phyloP scores from a whole-genome alignment of 345 rosid species.

The Cardamine occulta region DNA sequence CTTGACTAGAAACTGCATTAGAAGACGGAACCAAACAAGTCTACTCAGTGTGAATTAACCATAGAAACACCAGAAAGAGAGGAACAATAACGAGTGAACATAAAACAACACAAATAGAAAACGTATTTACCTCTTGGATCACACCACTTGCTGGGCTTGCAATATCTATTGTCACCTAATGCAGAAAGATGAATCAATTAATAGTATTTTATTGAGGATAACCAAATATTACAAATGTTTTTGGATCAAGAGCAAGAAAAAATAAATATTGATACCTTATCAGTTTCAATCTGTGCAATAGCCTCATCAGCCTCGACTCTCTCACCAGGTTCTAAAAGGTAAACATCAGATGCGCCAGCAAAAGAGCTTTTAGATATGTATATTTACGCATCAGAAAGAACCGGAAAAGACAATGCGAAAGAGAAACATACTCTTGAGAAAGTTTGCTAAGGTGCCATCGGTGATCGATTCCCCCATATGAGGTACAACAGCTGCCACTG shows the following conservation, averaged over 20 bases:
- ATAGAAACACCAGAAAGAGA: constrained; percentile 13
- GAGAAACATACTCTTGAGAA: constrained; percentile 65
- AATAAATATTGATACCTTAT: constrained; percentile 60
- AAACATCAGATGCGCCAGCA: not conserved
- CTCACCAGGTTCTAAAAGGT: constrained; percentile 80
- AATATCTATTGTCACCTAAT: constrained; percentile 85
- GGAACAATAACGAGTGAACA: not conserved
- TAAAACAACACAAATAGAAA: constrained; percentile 10
- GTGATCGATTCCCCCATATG: constrained; percentile 92
- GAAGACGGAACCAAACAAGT: constrained; percentile 8
- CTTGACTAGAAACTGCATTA: constrained; percentile 72
- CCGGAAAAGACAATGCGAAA: constrained; percentile 12
- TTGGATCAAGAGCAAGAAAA: not conserved
- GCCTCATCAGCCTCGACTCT: constrained; percentile 80
- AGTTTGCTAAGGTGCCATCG: constrained; percentile 78
- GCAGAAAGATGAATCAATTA: constrained; percentile 21
- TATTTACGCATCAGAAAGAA: not conserved
- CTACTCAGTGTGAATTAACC: not conserved
- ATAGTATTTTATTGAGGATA: constrained; percentile 14
- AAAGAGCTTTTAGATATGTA: constrained; percentile 13
- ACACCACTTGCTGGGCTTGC: constrained; percentile 87
- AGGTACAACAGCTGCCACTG: constrained; percentile 76
- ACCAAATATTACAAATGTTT: constrained; percentile 7
- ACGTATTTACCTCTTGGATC: constrained; percentile 60
- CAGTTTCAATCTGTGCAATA: constrained; percentile 94